Evolutionary conservation across 805 yeast genomes (phyloP), one percentile per base, ranked within the genome.

Genomic region (Metschnikowia gelsemii): DNA sequence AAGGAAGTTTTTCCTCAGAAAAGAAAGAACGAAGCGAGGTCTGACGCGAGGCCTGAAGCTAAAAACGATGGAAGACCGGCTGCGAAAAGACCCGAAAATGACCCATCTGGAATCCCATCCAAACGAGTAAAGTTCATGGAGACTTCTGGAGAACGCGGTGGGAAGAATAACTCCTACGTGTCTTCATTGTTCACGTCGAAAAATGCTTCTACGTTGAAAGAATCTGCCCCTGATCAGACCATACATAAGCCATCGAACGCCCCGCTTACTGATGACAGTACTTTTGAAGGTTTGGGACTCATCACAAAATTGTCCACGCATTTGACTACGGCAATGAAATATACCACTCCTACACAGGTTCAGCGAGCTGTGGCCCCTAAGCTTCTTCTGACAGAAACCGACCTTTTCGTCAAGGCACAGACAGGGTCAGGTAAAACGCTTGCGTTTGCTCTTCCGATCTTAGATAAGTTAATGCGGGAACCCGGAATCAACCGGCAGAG

Each of bases 391-490:
- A 45, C 57, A 21, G 66, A 73, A 16, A 63, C 70, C 23, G 99
- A 93, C 63, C 66, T 89, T 42, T 85, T 93, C 51, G 85, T 93
- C 34, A 95, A 89, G 58, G 96, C 99, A 0, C 97, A 95, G 64
- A 93, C 99, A 0, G 99, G 99, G 39, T 90, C 98, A 0, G 99
- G 99, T 63, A 93, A 93, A 63, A 93, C 99, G 0, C 64, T 93
- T 42, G 82, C 98, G 0, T 95, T 86, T 59, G 68, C 84, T 3
- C 66, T 95, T 27, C 99, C 99, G 1, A 82, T 95, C 16, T 62
- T 91, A 48, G 80, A 86, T 49, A 75, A 79, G 45, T 70, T 93
- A 31, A 78, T 88, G 78, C 63, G 71, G 21, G 78, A 79, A 54
- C 41, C 55, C 13, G 58, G 67, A 26, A 59, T 78, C 39, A 61